phyloP scores from a whole-genome alignment of 768 basidiomycete genomes.

The Hemileccinum impolitum region DNA sequence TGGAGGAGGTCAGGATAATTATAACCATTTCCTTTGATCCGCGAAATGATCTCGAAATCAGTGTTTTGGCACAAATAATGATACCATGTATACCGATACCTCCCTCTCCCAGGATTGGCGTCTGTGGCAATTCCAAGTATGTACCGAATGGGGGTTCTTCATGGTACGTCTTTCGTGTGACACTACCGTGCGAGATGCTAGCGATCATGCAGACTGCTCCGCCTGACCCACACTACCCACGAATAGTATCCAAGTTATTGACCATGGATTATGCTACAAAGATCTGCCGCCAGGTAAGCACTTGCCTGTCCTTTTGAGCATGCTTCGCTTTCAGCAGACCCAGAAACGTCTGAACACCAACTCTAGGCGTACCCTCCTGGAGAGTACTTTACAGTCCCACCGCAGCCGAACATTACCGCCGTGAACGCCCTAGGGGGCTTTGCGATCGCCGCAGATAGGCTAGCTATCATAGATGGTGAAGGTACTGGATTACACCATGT shows the following conservation, averaged over 20 bases:
- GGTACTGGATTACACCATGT: conserved; percentile 35
- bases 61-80: conserved; percentile 87
- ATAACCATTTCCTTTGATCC: not conserved
- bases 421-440: conserved; percentile 89
- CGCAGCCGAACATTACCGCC: conserved; percentile 70
- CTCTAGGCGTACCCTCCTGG: conserved; percentile 75
- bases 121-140: conserved; percentile 87
- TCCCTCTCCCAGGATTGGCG: conserved; percentile 76
- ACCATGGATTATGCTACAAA: conserved; percentile 69
- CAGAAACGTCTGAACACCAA: not conserved
- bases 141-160: conserved; percentile 96
- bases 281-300: conserved; percentile 58
- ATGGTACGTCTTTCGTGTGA: conserved; percentile 42
- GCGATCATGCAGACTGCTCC: conserved; percentile 57
- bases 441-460: conserved; percentile 69
- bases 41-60: conserved; percentile 26
- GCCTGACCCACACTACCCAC: conserved; percentile 62
- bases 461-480: conserved; percentile 89
- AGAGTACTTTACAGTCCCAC: conserved; percentile 66
- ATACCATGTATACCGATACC: conserved; percentile 56
- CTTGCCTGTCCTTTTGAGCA: not conserved
- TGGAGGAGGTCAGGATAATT: conserved; percentile 47
- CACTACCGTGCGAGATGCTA: not conserved
- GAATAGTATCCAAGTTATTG: conserved; percentile 77
- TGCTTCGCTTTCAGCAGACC: not conserved